Percentiles rank a stretch among this genome's conserved stretches.
Conservation (phyloP, 176 grass and related monocot species). For the Olyra latifolia region DNA sequence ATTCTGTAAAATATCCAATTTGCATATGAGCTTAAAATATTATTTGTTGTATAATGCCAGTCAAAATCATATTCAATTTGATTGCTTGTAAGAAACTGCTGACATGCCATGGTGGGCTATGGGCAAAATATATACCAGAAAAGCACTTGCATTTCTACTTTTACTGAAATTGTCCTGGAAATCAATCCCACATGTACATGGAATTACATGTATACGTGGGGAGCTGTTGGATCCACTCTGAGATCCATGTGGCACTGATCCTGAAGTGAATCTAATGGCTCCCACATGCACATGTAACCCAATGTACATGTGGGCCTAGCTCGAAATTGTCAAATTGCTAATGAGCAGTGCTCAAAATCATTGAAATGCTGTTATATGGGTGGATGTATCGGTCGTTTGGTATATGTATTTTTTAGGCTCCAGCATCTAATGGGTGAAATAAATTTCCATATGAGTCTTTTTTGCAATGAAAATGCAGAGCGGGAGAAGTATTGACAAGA, state of each 20-base stretch:
- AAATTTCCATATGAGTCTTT: neutral
- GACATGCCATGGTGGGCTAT: neutral
- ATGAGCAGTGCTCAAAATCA: neutral
- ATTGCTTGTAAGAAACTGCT: neutral
- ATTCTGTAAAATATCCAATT: neutral
- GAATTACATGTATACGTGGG: too few species aligned
- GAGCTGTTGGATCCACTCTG: too few species aligned
- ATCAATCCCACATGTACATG: too few species aligned
- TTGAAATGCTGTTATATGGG: neutral
- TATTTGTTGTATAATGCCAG: neutral
- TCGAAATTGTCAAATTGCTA: too few species aligned
- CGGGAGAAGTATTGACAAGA: slow-evolving; percentile 41
- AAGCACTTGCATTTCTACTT: neutral
- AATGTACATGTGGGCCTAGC: too few species aligned
- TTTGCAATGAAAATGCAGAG: slow-evolving; percentile 42
- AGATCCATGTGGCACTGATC: too few species aligned
- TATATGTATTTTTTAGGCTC: neutral
- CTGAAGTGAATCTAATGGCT: too few species aligned
- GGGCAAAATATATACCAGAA: neutral
- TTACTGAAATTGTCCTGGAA: neutral
- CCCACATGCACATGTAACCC: too few species aligned
- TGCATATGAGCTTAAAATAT: neutral
- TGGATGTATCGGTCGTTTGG: neutral
- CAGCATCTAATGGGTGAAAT: neutral
- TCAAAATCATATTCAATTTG: neutral